Conservation (phyloP, 805 yeast species). For the Blastobotrys mokoenaii region DNA sequence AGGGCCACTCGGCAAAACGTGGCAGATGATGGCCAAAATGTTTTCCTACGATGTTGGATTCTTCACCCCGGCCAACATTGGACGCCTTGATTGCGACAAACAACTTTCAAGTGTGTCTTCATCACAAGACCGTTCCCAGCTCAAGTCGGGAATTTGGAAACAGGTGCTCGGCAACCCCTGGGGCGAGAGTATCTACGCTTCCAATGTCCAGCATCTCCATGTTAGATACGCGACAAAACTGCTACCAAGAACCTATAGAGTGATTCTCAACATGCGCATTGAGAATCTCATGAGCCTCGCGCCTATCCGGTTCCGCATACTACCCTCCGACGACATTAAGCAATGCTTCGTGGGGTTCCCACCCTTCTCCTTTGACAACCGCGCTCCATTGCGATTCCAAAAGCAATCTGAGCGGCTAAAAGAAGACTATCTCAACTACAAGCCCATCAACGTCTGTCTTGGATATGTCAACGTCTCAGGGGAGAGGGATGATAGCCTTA, state of each 20-base stretch:
- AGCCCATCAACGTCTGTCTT: constrained; percentile 9
- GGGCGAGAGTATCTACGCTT: constrained; percentile 13
- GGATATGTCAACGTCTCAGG: constrained; percentile 10
- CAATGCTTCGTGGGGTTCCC: constrained; percentile 3
- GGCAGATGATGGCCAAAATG: not conserved
- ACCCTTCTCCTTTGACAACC: constrained; percentile 3
- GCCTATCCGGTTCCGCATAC: constrained; percentile 8
- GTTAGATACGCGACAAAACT: constrained; percentile 8
- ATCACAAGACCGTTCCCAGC: not conserved
- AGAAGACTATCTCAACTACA: constrained; percentile 2
- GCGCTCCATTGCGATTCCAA: not conserved
- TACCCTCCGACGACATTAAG: not conserved
- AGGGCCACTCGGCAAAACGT: too few species aligned
- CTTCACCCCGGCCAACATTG: not conserved
- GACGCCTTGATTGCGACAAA: not conserved
- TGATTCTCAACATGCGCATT: constrained; percentile 3
- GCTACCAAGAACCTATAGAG: constrained; percentile 6
- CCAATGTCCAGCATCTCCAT: constrained; percentile 12
- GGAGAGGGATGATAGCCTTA: constrained; percentile 2
- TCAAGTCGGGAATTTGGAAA: constrained; percentile 9
- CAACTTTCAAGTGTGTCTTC: not conserved
- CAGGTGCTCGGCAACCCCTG: constrained; percentile 9
- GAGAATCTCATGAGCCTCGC: constrained; percentile 3
- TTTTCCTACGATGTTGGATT: not conserved
- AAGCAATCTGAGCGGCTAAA: not conserved